A percentile compares a stretch with the other conserved stretches of the same genome.
phyloP scores from a whole-genome alignment of 352 stramenopile genomes.

The Pseudoperonospora humuli region DNA sequence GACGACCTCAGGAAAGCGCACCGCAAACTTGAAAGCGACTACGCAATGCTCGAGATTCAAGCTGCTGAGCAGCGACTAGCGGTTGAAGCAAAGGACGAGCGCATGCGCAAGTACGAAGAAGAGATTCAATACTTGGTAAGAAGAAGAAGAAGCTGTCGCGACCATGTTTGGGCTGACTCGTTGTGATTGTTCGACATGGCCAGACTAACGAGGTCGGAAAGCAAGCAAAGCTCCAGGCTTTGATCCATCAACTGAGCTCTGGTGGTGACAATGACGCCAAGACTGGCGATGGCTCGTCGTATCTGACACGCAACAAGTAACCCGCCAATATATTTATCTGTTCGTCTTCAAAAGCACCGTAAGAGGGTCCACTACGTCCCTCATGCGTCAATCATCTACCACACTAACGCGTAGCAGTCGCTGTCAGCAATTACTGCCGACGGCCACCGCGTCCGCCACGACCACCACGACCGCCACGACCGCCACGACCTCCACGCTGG shows the following conservation, averaged over 20 bases:
- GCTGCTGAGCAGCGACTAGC: conserved; percentile 48
- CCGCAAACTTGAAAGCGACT: conserved; percentile 57
- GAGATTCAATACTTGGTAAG: conserved; percentile 67
- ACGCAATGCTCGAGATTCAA: conserved; percentile 54
- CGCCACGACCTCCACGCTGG: conserved; percentile 27
- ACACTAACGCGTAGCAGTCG: conserved; percentile 2
- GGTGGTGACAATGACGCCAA: conserved; percentile 39
- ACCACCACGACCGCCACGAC: conserved; percentile 29
- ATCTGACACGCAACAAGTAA: conserved; percentile 50
- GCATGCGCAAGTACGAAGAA: conserved; percentile 54
- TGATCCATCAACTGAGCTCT: conserved; percentile 81
- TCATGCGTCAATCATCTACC: conserved; percentile 3
- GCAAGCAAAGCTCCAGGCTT: conserved; percentile 69
- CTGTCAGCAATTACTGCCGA: conserved; percentile 31
- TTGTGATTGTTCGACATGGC: conserved; percentile 3
- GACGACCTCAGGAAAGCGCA: conserved; percentile 61
- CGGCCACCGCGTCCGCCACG: conserved; percentile 31
- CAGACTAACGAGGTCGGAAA: conserved; percentile 74
- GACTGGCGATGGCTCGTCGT: conserved; percentile 38
- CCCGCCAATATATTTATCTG: conserved; percentile 31
- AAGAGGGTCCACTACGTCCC: conserved; percentile 2
- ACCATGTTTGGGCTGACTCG: background rate
- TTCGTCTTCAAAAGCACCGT: conserved; percentile 3
- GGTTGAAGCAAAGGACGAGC: conserved; percentile 53
- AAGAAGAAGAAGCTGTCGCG: too few species aligned